Percentiles rank a stretch among this genome's conserved stretches.
Conservation (phyloP, 1,284 basidiomycete genomes). For the Stereum hirsutum region DNA sequence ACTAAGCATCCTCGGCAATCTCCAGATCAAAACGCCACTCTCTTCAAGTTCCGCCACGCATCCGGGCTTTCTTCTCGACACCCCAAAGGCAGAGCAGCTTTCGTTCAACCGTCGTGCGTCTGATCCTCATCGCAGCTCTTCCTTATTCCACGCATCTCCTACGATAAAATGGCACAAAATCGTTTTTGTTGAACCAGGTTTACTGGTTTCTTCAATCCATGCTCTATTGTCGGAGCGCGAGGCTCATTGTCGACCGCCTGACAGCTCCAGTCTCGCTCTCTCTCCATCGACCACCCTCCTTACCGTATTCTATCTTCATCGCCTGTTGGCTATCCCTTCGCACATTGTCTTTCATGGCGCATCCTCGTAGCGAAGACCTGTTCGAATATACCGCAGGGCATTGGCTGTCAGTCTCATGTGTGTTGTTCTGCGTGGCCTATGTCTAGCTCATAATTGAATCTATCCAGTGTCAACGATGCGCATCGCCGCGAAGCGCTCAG, state of each 20-base stretch:
- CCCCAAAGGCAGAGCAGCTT: too few relatives aligned
- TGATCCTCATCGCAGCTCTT: too few relatives aligned
- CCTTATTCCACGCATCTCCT: too few relatives aligned
- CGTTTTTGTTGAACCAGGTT: too few relatives aligned
- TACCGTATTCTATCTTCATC: not conserved
- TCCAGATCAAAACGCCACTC: too few relatives aligned
- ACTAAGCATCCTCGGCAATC: too few relatives aligned
- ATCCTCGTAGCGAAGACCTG: constrained; percentile 23
- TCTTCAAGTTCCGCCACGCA: too few relatives aligned
- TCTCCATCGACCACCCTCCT: not conserved
- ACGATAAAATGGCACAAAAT: too few relatives aligned
- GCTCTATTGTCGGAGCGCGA: not conserved
- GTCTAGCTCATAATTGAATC: constrained; percentile 18
- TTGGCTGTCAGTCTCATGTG: constrained; percentile 32
- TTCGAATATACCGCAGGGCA: constrained; percentile 33
- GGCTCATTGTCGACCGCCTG: not conserved
- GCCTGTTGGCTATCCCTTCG: constrained; percentile 12
- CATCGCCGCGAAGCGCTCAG: constrained; percentile 36
- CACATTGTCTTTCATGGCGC: constrained; percentile 22
- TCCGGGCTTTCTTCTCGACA: too few relatives aligned
- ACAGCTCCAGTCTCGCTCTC: not conserved
- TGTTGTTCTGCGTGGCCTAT: constrained; percentile 17
- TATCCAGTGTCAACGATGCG: constrained; percentile 29
- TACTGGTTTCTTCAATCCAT: too few relatives aligned
- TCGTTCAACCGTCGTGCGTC: too few relatives aligned